A percentile compares a stretch with the other conserved stretches of the same genome.
These are phyloP conservation scores for Schoenoplectus tabernaemontani DNA, from an alignment of 202 grass and related monocot genomes.

Conservation along the genomic window DNA sequence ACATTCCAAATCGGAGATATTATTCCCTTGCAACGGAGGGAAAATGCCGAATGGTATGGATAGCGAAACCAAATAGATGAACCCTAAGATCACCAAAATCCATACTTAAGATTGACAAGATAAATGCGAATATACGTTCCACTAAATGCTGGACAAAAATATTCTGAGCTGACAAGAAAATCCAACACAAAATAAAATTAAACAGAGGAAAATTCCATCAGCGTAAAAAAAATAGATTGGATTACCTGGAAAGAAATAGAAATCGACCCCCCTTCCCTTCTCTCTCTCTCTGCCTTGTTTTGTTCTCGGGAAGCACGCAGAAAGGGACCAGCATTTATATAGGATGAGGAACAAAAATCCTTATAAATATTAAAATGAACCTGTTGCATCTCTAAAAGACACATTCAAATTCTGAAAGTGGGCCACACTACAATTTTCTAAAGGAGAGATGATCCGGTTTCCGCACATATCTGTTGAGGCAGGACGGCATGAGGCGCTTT, in stretches of 20 bases:
- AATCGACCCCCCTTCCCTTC: neutral
- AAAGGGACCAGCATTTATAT: constrained; percentile 1
- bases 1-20: neutral
- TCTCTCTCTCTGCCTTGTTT: neutral
- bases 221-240: neutral
- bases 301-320: neutral
- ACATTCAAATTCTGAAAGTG: neutral
- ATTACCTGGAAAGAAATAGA: constrained; percentile 5
- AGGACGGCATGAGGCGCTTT: neutral
- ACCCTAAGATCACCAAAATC: constrained; percentile 13
- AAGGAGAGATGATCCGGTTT: neutral
- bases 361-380: neutral
- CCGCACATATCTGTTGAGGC: neutral
- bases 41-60: neutral
- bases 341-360: neutral
- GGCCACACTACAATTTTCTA: neutral
- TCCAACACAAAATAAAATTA: neutral
- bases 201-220: neutral
- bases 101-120: neutral
- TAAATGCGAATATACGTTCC: neutral
- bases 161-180: neutral
- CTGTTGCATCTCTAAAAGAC: neutral
- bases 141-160: neutral
- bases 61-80: neutral
- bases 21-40: neutral